Evolutionary conservation across 1,284 basidiomycete genomes (phyloP).

Genomic region (Cryptococcus hybrid): DNA sequence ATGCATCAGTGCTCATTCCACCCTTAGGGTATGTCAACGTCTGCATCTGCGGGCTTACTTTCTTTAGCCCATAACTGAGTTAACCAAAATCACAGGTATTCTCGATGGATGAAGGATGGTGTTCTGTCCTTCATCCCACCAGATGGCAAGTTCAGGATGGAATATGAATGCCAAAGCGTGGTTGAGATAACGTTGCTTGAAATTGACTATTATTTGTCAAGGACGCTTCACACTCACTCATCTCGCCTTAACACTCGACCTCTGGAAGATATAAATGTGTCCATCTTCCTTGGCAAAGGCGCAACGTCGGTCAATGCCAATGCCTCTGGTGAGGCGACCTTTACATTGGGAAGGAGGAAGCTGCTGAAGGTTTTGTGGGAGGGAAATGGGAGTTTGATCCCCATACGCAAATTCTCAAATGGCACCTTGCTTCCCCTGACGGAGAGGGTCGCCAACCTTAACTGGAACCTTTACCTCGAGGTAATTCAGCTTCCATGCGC

Average conservation of each 20-base stretch:
- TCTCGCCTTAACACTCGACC: constrained; percentile 64
- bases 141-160: constrained; percentile 84
- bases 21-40: constrained; percentile 71
- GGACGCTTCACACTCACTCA: constrained; percentile 68
- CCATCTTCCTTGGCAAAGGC: constrained; percentile 70
- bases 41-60: not conserved
- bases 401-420: constrained; percentile 64
- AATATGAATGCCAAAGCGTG: constrained; percentile 76
- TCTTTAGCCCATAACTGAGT: not conserved
- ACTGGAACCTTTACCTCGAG: constrained; percentile 72
- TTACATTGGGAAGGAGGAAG: constrained; percentile 50
- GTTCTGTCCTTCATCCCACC: constrained; percentile 89
- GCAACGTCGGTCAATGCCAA: constrained; percentile 56
- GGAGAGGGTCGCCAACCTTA: constrained; percentile 64
- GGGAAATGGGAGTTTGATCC: constrained; percentile 77
- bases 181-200: not conserved
- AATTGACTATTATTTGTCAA: constrained; percentile 32
- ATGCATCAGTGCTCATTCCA: constrained; percentile 83
- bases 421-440: constrained; percentile 72
- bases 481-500: constrained; percentile 21
- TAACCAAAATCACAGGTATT: constrained; percentile 56
- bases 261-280: constrained; percentile 68
- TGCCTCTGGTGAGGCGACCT: constrained; percentile 41
- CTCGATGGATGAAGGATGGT: constrained; percentile 75
- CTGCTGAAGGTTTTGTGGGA: constrained; percentile 53